These are phyloP conservation scores for Orbilia brochopaga DNA, from an alignment of 2,329 filamentous ascomycete genomes.

Conservation along the genomic window DNA sequence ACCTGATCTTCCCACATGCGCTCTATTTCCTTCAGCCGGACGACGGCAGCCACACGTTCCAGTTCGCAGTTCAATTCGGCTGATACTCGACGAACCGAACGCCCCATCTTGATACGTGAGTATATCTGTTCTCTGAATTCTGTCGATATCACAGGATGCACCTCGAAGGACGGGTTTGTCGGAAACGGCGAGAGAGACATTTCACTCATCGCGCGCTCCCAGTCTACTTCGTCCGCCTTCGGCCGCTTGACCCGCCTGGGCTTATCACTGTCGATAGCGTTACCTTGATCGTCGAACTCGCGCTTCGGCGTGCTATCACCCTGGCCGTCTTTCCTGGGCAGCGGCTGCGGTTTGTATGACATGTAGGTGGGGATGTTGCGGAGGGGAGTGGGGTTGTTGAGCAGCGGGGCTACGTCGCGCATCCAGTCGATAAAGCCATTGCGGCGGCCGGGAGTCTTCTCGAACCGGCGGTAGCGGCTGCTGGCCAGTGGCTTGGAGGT, in stretches of 20 bases:
- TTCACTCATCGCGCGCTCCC: slow-evolving; percentile 14
- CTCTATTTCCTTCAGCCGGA: slow-evolving; percentile 84
- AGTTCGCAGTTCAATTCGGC: slow-evolving; percentile 79
- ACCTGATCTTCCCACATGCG: slow-evolving; percentile 78
- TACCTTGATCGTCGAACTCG: slow-evolving; percentile 42
- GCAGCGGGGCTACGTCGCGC: slow-evolving; percentile 44
- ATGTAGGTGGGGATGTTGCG: slow-evolving; percentile 51
- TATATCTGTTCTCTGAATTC: slow-evolving; percentile 76
- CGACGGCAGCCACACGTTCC: slow-evolving; percentile 81
- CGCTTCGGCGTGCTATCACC: slow-evolving; percentile 12
- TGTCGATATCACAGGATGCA: slow-evolving; percentile 75
- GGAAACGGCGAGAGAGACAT: slow-evolving; percentile 64
- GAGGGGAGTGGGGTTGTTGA: slow-evolving; percentile 49
- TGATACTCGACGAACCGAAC: slow-evolving; percentile 76
- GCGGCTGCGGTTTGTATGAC: slow-evolving; percentile 43
- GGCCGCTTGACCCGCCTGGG: neutral
- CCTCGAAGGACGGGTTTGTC: slow-evolving; percentile 72
- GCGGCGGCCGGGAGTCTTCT: slow-evolving; percentile 48
- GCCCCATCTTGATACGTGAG: slow-evolving; percentile 69
- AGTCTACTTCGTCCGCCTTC: slow-evolving; percentile 6
- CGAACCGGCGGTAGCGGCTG: slow-evolving; percentile 30
- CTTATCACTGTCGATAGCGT: slow-evolving; percentile 35
- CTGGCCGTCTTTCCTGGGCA: slow-evolving; percentile 46
- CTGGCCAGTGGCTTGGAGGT: slow-evolving; percentile 27
- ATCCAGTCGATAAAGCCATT: slow-evolving; percentile 53